A percentile compares a stretch with the other conserved stretches of the same genome.
Conservation (phyloP, 208 protist genomes). For the Crithidia expoeki region DNA sequence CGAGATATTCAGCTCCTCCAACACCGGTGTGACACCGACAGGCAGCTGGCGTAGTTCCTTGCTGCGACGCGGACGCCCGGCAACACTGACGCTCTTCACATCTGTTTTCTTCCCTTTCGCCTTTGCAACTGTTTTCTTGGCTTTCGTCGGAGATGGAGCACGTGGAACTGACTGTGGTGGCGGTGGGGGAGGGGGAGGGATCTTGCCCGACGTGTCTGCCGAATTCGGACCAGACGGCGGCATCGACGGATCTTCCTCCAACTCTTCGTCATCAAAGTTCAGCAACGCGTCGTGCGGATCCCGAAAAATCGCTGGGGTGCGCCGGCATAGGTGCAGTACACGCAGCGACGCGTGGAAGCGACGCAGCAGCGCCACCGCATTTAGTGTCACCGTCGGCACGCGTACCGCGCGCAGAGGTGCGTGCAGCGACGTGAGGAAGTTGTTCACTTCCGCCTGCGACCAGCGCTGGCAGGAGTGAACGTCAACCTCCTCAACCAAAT, state of each 20-base stretch:
- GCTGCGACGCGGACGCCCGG: not conserved
- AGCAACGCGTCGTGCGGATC: not conserved
- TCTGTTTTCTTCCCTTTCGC: not conserved
- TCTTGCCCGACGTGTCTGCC: not conserved
- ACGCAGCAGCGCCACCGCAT: slow-evolving; percentile 10
- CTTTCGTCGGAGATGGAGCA: not conserved
- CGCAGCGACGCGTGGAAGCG: slow-evolving; percentile 29
- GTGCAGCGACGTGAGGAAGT: not conserved
- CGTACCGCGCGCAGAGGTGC: slow-evolving; percentile 27
- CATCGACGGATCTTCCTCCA: slow-evolving; percentile 26
- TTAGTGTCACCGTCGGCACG: slow-evolving; percentile 8
- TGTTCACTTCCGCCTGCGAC: slow-evolving; percentile 15
- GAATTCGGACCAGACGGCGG: not conserved
- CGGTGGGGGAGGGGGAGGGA: not conserved
- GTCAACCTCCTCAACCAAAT: slow-evolving; percentile 23
- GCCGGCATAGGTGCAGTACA: slow-evolving; percentile 28
- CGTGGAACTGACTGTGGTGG: not conserved
- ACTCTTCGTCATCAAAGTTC: slow-evolving; percentile 32
- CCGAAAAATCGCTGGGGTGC: not conserved
- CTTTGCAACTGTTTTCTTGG: not conserved
- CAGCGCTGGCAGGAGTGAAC: slow-evolving; percentile 21
- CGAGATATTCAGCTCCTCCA: slow-evolving; percentile 31
- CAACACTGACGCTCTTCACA: not conserved
- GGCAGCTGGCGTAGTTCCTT: not conserved
- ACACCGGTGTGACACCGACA: not conserved